A percentile compares a stretch with the other conserved stretches of the same genome.
Evolutionary conservation across 2,329 filamentous ascomycete species (phyloP).

Genomic region (Alternaria panax): DNA sequence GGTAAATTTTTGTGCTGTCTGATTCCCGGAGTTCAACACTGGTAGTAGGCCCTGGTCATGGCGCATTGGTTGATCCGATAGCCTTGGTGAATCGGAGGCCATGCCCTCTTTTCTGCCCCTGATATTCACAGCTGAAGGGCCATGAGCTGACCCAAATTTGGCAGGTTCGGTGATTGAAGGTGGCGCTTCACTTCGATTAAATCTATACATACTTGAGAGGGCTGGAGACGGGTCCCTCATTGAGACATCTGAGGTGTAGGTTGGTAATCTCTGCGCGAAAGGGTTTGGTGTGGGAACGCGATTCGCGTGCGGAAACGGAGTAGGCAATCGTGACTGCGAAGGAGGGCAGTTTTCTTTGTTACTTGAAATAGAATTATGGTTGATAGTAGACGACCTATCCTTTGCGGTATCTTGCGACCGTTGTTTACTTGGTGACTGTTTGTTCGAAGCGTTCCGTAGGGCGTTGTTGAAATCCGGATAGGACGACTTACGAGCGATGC

Average conservation of each 20-base stretch:
- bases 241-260: conserved; percentile 28
- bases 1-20: not conserved
- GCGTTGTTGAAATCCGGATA: conserved; percentile 27
- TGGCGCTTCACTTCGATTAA: conserved; percentile 13
- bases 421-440: conserved; percentile 14
- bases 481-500: conserved; percentile 34
- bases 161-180: not conserved
- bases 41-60: conserved; percentile 27
- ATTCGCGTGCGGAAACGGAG: conserved; percentile 16
- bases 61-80: conserved; percentile 14
- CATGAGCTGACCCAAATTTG: conserved; percentile 29
- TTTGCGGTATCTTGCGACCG: conserved; percentile 5
- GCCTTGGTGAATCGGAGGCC: conserved; percentile 6
- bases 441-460: conserved; percentile 20
- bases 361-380: conserved; percentile 15
- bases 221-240: conserved; percentile 32
- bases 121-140: conserved; percentile 19
- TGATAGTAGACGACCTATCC: conserved; percentile 3
- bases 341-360: conserved; percentile 30
- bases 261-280: conserved; percentile 19
- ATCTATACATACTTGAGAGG: conserved; percentile 21
- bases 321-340: conserved; percentile 20
- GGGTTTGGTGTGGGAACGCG: conserved; percentile 32
- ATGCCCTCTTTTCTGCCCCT: conserved; percentile 41
- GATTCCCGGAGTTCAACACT: not conserved